Percentiles rank a stretch among this genome's conserved stretches.
phyloP scores from a whole-genome alignment of 352 stramenopile species.

The Blastocystis sp. region DNA sequence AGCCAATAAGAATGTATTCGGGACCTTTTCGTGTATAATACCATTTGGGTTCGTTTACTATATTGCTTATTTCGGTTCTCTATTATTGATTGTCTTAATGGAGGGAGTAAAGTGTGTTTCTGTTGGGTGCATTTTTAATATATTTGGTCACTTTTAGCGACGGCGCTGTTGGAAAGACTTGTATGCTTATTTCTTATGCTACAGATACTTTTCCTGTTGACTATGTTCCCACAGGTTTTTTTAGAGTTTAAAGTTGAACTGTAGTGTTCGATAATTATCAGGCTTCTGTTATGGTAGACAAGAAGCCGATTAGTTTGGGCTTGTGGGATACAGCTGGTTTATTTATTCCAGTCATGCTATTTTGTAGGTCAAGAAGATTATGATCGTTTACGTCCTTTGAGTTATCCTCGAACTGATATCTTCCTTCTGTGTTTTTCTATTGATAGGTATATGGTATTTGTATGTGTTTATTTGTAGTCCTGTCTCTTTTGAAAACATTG shows the following conservation, averaged over 20 bases:
- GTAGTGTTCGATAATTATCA: constrained; percentile 67
- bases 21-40: background rate
- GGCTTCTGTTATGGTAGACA: constrained; percentile 75
- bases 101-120: constrained; percentile 62
- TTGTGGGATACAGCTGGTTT: constrained; percentile 88
- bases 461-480: constrained; percentile 65
- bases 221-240: constrained; percentile 83
- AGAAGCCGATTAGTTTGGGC: constrained; percentile 86
- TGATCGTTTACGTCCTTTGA: constrained; percentile 84
- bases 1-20: too few relatives aligned
- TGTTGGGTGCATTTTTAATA: constrained; percentile 41
- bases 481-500: constrained; percentile 87
- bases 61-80: background rate
- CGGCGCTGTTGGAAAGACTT: constrained; percentile 88
- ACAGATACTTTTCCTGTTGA: constrained; percentile 89
- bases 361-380: constrained; percentile 84
- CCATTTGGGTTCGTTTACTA: constrained; percentile 6
- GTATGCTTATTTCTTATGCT: constrained; percentile 90
- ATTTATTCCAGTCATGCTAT: background rate
- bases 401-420: constrained; percentile 88
- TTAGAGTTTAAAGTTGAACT: constrained; percentile 78
- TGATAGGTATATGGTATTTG: constrained; percentile 62
- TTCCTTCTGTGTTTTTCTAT: constrained; percentile 92
- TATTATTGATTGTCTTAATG: background rate
- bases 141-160: constrained; percentile 70